Evolutionary conservation across 345 rosid genomes (phyloP), one percentile per base, ranked within the genome.

Genomic region (Durio zibethinus): DNA sequence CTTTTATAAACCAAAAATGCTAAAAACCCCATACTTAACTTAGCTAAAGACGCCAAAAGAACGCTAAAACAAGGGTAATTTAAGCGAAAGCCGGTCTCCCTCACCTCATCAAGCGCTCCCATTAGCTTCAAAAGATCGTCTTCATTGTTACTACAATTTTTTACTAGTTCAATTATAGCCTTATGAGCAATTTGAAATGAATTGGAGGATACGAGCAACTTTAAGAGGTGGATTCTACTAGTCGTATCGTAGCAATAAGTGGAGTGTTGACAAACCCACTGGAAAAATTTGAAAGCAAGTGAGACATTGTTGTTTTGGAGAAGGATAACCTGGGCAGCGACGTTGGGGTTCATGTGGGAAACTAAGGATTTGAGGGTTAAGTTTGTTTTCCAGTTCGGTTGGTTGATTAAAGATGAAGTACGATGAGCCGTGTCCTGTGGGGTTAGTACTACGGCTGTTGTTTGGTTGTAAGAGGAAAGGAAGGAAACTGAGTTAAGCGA

Each of bases 11-110:
- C 79, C 14, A 29, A 4, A 45, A 76, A 84, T 56, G 85, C 88
- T 52, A 77, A 79, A 73, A 67, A 27, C 45, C 87, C 89, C 74
- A 82, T 45, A 59, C 78, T 77, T 64, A 82, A 76, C 76, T 84
- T 86, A 60, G 89, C 88, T 64, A 88, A 75, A 27, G 85, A 79
- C 87, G 82, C 83, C 72, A 86, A 79, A 62, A 88, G 80, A 75
- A 81, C 62, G 82, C 87, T 86, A 60, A 86, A 84, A 80, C 83
- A 83, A 67, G 91, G 89, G 70, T 86, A 88, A 38, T 88, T 84
- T 27, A 84, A 80, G 72, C 82, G 77, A 77, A 88, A 84, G 47
- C 91, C 87, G 11, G 15, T 71, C 54, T 74, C 69, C 48, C 86
- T 65, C 20, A 84, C 68, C 65, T 71, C 84, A 70, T 86, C 84